These are phyloP conservation scores for Aspergillus sp. DNA, from an alignment of 2,329 filamentous ascomycete species.

Conservation along the genomic window DNA sequence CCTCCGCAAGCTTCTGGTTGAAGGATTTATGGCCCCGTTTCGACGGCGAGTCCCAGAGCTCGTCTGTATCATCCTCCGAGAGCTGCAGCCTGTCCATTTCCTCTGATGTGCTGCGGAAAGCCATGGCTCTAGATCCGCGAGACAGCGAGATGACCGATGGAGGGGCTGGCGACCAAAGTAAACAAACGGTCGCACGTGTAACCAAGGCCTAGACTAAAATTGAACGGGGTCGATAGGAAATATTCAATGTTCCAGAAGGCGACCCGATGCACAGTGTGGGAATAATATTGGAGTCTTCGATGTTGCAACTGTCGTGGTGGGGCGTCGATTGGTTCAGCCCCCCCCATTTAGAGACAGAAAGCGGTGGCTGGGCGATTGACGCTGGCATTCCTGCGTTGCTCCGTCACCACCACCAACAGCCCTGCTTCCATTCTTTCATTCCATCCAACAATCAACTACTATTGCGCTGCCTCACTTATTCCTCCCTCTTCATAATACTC, in stretches of 20 bases:
- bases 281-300: too few relatives aligned
- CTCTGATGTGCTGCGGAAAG: constrained; percentile 35
- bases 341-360: constrained; percentile 3
- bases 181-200: not conserved
- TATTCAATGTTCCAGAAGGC: not conserved
- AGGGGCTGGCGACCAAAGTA: not conserved
- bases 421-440: not conserved
- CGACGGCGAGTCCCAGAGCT: constrained; percentile 57
- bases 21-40: constrained; percentile 30
- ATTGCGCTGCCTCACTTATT: too few relatives aligned
- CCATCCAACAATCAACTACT: not conserved
- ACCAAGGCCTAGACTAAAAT: too few relatives aligned
- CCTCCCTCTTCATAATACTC: not conserved
- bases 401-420: too few relatives aligned
- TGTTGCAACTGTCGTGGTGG: not conserved
- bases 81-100: constrained; percentile 49
- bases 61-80: constrained; percentile 53
- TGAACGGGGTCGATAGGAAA: not conserved
- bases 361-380: constrained; percentile 8
- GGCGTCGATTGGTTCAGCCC: constrained; percentile 5
- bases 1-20: constrained; percentile 33
- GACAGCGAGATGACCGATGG: not conserved
- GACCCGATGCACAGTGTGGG: too few relatives aligned
- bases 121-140: constrained; percentile 19
- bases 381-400: too few relatives aligned